Conservation (phyloP, 306 rosid genomes). For the Vicia villosa region DNA sequence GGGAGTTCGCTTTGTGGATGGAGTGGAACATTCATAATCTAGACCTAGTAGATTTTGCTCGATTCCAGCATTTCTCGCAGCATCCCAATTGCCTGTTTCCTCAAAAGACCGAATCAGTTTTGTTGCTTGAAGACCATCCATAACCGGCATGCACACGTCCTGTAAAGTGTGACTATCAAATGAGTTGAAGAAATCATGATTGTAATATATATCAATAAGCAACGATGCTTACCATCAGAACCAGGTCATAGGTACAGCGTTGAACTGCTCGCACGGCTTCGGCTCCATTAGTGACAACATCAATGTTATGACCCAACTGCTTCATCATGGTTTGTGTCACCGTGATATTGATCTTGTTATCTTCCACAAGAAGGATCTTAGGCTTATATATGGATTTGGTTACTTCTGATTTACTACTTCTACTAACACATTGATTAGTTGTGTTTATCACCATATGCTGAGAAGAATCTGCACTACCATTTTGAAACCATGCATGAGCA, state of each 20-base stretch:
- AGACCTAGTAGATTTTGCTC: conserved; percentile 34
- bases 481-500: conserved; percentile 34
- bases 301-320: conserved; percentile 74
- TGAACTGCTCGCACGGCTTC: conserved; percentile 86
- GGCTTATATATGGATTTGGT: conserved; percentile 47
- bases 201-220: neutral
- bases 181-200: neutral
- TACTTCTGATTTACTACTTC: conserved; percentile 39
- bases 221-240: conserved; percentile 82
- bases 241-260: conserved; percentile 54
- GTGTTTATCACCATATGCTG: conserved; percentile 31
- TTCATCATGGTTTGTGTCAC: conserved; percentile 92
- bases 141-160: conserved; percentile 94
- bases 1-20: conserved; percentile 53
- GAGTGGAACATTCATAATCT: conserved; percentile 30
- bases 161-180: conserved; percentile 34
- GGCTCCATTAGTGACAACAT: conserved; percentile 78
- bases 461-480: conserved; percentile 44
- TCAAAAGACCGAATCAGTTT: conserved; percentile 82
- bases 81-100: conserved; percentile 90
- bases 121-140: conserved; percentile 94
- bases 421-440: conserved; percentile 38
- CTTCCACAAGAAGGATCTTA: conserved; percentile 89
- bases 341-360: conserved; percentile 88
- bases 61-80: conserved; percentile 66